Evolutionary conservation across 2,329 filamentous ascomycete species (phyloP).

Genomic region (Hypoxylon sp.): DNA sequence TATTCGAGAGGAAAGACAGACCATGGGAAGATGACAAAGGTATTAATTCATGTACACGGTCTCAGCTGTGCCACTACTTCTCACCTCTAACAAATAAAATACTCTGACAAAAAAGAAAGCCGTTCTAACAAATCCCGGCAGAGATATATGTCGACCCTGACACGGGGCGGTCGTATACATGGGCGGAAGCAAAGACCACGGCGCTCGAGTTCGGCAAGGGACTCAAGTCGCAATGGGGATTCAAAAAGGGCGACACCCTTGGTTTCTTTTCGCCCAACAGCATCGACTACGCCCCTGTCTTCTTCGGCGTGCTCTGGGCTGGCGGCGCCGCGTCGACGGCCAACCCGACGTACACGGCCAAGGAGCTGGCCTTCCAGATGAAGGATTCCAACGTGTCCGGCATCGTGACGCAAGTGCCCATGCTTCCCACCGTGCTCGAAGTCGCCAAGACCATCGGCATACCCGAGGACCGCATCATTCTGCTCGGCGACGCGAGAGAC

Average conservation of each 20-base stretch:
- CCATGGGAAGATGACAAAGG: conserved; percentile 79
- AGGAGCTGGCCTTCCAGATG: conserved; percentile 88
- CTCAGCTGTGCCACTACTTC: background rate
- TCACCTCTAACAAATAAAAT: background rate
- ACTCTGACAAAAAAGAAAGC: background rate
- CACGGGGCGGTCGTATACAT: conserved; percentile 77
- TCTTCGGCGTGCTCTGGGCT: conserved; percentile 85
- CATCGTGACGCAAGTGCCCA: conserved; percentile 77
- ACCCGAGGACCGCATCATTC: conserved; percentile 76
- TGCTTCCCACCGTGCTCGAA: conserved; percentile 72
- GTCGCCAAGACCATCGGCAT: conserved; percentile 80
- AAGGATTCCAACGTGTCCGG: conserved; percentile 81
- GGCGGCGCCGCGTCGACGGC: conserved; percentile 86
- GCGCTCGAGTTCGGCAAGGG: conserved; percentile 85
- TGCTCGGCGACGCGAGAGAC: conserved; percentile 79
- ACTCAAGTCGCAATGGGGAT: conserved; percentile 78
- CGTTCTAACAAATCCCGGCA: conserved; percentile 16
- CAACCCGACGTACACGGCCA: conserved; percentile 86
- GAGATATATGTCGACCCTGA: conserved; percentile 75
- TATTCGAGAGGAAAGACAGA: conserved; percentile 77
- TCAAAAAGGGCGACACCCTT: conserved; percentile 86
- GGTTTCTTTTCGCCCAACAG: conserved; percentile 86
- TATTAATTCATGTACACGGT: conserved; percentile 52
- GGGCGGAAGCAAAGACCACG: conserved; percentile 71
- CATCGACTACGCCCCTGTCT: conserved; percentile 83